Conservation (phyloP, 148 eudicot genomes). For the Chenopodium berlandieri region DNA sequence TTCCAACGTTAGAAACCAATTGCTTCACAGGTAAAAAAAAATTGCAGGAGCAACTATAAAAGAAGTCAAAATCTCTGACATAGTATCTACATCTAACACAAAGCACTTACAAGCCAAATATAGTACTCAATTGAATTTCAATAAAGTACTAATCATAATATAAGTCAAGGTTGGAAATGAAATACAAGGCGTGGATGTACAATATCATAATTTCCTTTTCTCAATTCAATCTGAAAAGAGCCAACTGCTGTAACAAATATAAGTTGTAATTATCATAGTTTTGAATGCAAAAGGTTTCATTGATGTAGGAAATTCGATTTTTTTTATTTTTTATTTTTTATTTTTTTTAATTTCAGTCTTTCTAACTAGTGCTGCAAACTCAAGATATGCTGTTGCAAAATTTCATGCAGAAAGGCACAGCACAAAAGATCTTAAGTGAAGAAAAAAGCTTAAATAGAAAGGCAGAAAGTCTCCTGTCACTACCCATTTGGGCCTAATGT, state of each 20-base stretch:
- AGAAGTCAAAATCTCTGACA: not conserved
- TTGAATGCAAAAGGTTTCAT: not conserved
- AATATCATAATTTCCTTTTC: not conserved
- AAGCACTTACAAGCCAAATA: not conserved
- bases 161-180: not conserved
- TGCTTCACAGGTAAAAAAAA: conserved; percentile 4
- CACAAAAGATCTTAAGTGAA: not conserved
- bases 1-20: conserved; percentile 9
- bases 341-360: not conserved
- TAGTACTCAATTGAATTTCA: not conserved
- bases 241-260: not conserved
- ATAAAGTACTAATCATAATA: not conserved
- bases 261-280: not conserved
- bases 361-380: not conserved
- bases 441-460: not conserved
- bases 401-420: not conserved
- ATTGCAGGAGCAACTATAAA: not conserved
- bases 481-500: not conserved
- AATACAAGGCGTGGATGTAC: not conserved
- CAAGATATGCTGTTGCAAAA: too few relatives aligned
- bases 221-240: not conserved
- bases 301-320: not conserved
- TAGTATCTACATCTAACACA: not conserved
- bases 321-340: too few relatives aligned
- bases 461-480: not conserved